These are phyloP conservation scores for Cymbopogon citratus DNA, from an alignment of 176 grass and related monocot genomes.

Conservation along the genomic window DNA sequence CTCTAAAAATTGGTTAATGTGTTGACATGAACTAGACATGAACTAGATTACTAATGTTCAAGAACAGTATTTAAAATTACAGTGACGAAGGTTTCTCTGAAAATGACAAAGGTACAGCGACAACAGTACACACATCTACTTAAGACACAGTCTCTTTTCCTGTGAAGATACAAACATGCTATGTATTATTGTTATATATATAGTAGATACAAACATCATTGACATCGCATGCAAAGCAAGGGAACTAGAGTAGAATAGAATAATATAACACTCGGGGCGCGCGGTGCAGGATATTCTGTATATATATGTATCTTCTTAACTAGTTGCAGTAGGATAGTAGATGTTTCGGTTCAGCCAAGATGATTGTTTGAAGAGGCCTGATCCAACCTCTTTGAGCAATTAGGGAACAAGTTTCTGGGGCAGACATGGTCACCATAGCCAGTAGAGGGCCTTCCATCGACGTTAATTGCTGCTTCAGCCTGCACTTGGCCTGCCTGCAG, in stretches of 20 bases:
- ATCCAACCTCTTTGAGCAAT: background rate
- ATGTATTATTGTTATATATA: background rate
- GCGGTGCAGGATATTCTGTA: background rate
- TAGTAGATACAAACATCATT: background rate
- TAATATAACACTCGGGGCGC: background rate
- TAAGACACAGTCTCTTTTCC: too few relatives aligned
- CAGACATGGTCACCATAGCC: constrained; percentile 31
- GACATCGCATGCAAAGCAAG: background rate
- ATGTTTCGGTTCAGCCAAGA: background rate
- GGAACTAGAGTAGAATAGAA: background rate
- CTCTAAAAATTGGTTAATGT: background rate
- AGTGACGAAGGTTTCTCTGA: background rate
- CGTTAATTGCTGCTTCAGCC: background rate
- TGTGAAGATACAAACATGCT: too few relatives aligned
- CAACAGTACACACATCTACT: background rate
- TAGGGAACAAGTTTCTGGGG: background rate
- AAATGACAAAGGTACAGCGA: background rate
- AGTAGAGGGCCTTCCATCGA: background rate
- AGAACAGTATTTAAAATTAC: too few relatives aligned
- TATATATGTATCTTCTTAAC: background rate
- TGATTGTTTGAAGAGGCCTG: background rate
- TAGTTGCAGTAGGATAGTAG: background rate
- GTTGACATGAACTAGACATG: background rate
- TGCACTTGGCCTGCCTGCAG: background rate
- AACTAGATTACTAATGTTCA: background rate